Conservation (phyloP, 78 protist species). For the slime mould (Dictyostelium discoideum) region DNA sequence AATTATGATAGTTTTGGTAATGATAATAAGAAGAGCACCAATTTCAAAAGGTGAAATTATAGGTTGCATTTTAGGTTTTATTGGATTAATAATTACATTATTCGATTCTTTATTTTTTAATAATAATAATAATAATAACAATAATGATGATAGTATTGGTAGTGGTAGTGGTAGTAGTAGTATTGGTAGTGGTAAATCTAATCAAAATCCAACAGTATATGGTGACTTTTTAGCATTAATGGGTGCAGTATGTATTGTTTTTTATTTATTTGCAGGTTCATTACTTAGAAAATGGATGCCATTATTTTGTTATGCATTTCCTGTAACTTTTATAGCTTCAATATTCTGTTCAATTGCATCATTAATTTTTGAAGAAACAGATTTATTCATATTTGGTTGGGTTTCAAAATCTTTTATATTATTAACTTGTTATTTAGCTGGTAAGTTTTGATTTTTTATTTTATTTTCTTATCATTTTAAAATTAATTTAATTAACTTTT, state of each 20-base stretch:
- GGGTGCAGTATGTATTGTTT: conserved; percentile 67
- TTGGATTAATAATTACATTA: conserved; percentile 43
- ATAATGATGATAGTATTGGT: not conserved
- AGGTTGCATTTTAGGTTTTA: conserved; percentile 64
- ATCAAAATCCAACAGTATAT: conserved; percentile 33
- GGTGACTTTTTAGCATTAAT: conserved; percentile 77
- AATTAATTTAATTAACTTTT: not conserved
- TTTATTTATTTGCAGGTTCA: conserved; percentile 65
- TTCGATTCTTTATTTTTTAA: conserved; percentile 28
- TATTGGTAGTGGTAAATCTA: not conserved
- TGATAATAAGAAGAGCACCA: conserved; percentile 33
- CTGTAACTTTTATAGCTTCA: conserved; percentile 70
- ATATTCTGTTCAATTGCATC: conserved; percentile 34
- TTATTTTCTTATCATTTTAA: not conserved
- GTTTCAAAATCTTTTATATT: not conserved
- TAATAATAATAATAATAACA: not conserved
- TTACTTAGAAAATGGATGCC: conserved; percentile 67
- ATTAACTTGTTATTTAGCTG: conserved; percentile 42
- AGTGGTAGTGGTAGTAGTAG: not conserved
- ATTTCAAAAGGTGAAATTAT: conserved; percentile 53
- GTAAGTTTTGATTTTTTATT: not conserved
- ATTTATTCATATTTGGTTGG: conserved; percentile 45
- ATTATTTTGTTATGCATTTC: conserved; percentile 77
- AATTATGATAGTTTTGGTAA: conserved; percentile 46
- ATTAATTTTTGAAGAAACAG: conserved; percentile 9